phyloP scores from a whole-genome alignment of 2,329 filamentous ascomycete genomes.

The Fusarium gaditjirri region DNA sequence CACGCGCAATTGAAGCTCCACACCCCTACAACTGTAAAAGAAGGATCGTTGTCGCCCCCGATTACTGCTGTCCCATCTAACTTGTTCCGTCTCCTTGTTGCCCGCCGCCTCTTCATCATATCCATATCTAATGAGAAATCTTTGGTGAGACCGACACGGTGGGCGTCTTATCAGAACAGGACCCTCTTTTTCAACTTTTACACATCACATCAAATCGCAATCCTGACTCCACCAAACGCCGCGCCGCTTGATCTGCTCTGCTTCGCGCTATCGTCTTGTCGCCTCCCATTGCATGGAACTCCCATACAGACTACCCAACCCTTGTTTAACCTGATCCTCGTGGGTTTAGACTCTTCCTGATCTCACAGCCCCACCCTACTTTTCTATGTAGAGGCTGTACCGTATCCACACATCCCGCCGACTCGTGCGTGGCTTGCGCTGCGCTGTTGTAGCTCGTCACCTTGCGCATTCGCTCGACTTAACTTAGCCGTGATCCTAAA shows the following conservation, averaged over 20 bases:
- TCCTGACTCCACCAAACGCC: conserved; percentile 40
- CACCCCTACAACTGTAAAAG: conserved; percentile 20
- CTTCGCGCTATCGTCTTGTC: conserved; percentile 34
- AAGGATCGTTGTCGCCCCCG: conserved; percentile 34
- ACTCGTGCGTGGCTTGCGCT: conserved; percentile 35
- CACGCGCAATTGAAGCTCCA: conserved; percentile 20
- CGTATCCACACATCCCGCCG: conserved; percentile 37
- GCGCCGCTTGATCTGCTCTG: conserved; percentile 41
- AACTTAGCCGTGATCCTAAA: conserved; percentile 38
- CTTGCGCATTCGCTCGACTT: conserved; percentile 25
- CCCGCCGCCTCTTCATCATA: conserved; percentile 3
- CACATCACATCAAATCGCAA: conserved; percentile 27
- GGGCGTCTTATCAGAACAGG: conserved; percentile 43
- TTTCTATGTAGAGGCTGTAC: conserved; percentile 31
- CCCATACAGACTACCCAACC: conserved; percentile 26
- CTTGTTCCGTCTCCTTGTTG: conserved; percentile 9
- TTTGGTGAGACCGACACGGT: conserved; percentile 31
- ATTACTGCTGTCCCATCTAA: conserved; percentile 18
- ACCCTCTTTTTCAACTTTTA: conserved; percentile 46
- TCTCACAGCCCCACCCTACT: conserved; percentile 39
- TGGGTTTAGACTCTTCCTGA: conserved; percentile 36
- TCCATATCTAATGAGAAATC: conserved; percentile 19
- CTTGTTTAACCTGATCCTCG: conserved; percentile 32
- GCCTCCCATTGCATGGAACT: conserved; percentile 35
- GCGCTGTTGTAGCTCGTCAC: conserved; percentile 37